phyloP scores from a whole-genome alignment of 345 rosid species.

The Citrus glauca region DNA sequence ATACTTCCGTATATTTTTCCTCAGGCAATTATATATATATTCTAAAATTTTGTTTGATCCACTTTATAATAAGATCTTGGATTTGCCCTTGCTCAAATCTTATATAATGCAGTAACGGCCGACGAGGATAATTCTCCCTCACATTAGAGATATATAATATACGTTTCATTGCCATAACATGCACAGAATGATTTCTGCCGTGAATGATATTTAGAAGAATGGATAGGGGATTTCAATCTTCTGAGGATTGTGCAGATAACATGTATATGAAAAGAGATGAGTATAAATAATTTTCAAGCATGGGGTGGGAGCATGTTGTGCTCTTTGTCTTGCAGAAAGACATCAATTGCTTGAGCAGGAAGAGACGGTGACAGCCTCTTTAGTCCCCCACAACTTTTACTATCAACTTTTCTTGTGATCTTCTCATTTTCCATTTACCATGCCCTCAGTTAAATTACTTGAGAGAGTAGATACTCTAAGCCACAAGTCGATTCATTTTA shows the following conservation, averaged over 20 bases:
- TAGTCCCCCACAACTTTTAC: slow-evolving; percentile 16
- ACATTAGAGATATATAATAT: too few relatives aligned
- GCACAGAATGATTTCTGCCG: too few relatives aligned
- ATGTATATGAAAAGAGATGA: background rate
- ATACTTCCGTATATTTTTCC: too few relatives aligned
- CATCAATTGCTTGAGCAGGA: slow-evolving; percentile 19
- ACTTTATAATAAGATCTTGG: too few relatives aligned
- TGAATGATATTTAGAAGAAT: slow-evolving; percentile 1
- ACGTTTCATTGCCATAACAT: too few relatives aligned
- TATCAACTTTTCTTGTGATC: background rate
- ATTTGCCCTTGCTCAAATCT: too few relatives aligned
- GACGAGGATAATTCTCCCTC: too few relatives aligned
- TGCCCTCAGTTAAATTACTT: background rate
- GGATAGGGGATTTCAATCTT: background rate
- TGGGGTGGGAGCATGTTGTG: background rate
- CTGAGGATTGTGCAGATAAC: background rate
- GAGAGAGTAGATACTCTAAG: background rate
- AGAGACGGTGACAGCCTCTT: slow-evolving; percentile 8
- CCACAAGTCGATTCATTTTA: background rate
- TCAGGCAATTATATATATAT: too few relatives aligned
- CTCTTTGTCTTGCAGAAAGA: slow-evolving; percentile 17
- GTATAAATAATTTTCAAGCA: slow-evolving; percentile 10
- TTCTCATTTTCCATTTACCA: background rate
- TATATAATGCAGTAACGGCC: too few relatives aligned
- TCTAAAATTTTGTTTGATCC: too few relatives aligned